Percentiles rank a stretch among this genome's conserved stretches.
Evolutionary conservation across 371 early-diverging fungal species (phyloP).

Genomic region (Mycotypha africana): DNA sequence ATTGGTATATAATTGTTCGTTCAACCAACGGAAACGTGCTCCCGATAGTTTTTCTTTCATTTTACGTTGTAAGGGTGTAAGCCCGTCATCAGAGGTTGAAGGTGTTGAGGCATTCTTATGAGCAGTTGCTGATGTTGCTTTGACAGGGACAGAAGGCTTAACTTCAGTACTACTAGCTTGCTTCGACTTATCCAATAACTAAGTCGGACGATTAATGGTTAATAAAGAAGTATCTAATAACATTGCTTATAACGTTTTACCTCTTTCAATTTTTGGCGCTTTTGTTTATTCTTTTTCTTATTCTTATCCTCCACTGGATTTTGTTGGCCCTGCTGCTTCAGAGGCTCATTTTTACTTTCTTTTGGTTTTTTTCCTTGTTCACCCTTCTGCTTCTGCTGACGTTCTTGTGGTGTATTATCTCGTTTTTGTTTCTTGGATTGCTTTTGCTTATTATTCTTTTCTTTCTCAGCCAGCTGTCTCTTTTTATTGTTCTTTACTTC

Average conservation of each 20-base stretch:
- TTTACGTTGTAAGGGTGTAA: conserved; percentile 71
- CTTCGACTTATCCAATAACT: no score
- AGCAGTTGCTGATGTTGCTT: no score
- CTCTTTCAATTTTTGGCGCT: no score
- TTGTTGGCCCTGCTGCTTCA: no score
- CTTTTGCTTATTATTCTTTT: conserved; percentile 14
- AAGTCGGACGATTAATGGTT: no score
- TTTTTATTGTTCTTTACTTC: conserved; percentile 10
- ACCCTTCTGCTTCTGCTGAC: conserved; percentile 1
- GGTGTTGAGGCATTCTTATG: no score
- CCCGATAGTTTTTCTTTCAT: conserved; percentile 85
- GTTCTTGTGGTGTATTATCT: conserved; percentile 3
- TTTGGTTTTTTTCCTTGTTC: conserved; percentile 22
- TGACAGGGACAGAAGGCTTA: neutral
- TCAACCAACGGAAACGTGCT: conserved; percentile 91
- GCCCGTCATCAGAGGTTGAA: conserved; percentile 25
- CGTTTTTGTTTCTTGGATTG: conserved; percentile 5
- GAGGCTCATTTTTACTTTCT: no score
- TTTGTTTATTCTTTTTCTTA: no score
- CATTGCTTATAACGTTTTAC: neutral
- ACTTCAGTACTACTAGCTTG: no score
- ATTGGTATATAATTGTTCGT: conserved; percentile 92
- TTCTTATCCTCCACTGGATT: no score
- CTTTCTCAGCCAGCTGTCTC: no score
- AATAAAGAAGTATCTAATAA: neutral